These are phyloP conservation scores for Pestalotiopsis sp. DNA, from an alignment of 2,329 filamentous ascomycete genomes.

Conservation along the genomic window DNA sequence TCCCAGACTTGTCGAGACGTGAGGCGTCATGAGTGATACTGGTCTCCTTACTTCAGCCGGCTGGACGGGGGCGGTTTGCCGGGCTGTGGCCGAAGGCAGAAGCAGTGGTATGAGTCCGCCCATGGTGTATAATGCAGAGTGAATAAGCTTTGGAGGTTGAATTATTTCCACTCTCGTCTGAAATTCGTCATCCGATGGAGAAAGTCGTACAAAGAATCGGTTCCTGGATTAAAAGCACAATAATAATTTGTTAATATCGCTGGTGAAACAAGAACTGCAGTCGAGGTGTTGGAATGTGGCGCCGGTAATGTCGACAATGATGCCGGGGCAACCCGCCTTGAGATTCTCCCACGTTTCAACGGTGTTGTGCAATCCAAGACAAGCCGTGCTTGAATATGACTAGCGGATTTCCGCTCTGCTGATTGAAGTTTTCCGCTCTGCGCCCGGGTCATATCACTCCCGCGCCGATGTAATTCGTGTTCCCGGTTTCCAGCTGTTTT, in stretches of 20 bases:
- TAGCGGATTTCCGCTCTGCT: neutral
- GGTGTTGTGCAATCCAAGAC: neutral
- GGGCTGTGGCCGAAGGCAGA: conserved; percentile 22
- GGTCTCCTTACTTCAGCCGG: conserved; percentile 19
- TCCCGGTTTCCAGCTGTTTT: neutral
- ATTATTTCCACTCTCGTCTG: neutral
- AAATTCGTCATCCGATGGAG: neutral
- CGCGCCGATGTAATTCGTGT: neutral
- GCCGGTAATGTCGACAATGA: neutral
- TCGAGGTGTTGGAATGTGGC: conserved; percentile 1
- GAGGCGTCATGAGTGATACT: conserved; percentile 16
- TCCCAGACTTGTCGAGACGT: conserved; percentile 13
- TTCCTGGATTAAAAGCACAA: neutral
- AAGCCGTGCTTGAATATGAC: conserved; percentile 1
- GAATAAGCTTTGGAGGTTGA: neutral
- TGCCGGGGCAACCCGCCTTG: neutral
- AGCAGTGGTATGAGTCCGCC: conserved; percentile 30
- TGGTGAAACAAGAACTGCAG: conserved; percentile 5
- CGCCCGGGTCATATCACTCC: conserved; percentile 2
- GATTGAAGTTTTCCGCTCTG: conserved; percentile 1
- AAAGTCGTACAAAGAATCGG: neutral
- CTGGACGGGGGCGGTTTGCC: conserved; percentile 13
- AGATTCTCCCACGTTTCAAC: conserved; percentile 8
- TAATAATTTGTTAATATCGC: neutral
- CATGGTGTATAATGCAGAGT: conserved; percentile 21